Evolutionary conservation across 179 eudicot genomes (phyloP), one percentile per base, ranked within the genome.

Genomic region (Silene vulgaris): DNA sequence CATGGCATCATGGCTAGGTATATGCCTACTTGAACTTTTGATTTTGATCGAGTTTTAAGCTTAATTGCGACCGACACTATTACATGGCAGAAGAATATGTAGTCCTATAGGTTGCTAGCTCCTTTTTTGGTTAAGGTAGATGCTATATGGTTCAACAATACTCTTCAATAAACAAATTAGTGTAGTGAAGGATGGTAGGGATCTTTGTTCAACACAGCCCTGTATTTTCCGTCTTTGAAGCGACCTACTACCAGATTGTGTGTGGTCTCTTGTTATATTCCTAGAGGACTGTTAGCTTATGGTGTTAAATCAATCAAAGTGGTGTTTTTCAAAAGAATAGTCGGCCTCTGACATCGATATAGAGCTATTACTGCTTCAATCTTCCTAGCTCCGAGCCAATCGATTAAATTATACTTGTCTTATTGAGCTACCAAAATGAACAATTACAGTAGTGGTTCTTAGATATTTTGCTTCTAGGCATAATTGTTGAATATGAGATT

Each of bases 1-100:
- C 76, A 75, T 74, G 84, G 78, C 68, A 76, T 82, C 76, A 35
- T 79, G 84, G 97, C 77, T 45, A 75, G 85, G 85, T 78, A 72
- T 78, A 72, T 72, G 57, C 26, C 19, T 30, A 23, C 12, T 43
- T 75, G 17, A 11, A 57, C 12, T 69, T 62, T 23, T 70, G 30
- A 26, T 16, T 68, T 37, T 23, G 28, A 32, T 8, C 0, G 5
- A 32, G 5, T 32, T 5, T 32, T 32, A 32, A 32, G 37, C 5
- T 62, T 62, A 8, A 21, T 0, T 62, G 4, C 29, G 37, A 12
- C 67, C 1, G 26, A 11, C 37, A 20, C 26, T 23, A 3, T 63
- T 63, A 63, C 67, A 3, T 63, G 37, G 8, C 26, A 63, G 4
- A 48, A 48, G 54, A 48, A 48, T 48, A 13, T 48, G 13, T 48